phyloP scores from a whole-genome alignment of 768 basidiomycete genomes.

The Lactarius indigo region DNA sequence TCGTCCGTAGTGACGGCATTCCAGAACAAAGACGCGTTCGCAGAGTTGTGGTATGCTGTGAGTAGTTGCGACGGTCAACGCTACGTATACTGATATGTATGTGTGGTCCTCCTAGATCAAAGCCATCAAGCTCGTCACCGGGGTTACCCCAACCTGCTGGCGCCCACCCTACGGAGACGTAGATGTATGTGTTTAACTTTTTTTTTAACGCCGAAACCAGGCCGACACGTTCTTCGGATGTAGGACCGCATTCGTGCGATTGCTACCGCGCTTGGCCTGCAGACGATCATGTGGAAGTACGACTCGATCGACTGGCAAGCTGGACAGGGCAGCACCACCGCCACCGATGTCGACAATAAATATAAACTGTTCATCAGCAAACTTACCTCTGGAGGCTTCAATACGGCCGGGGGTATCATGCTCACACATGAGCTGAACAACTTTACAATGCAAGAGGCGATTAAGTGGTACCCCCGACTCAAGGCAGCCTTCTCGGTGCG shows the following conservation, averaged over 20 bases:
- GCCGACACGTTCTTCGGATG: background rate
- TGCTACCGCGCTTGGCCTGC: conserved; percentile 60
- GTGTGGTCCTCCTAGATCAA: conserved; percentile 36
- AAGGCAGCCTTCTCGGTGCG: conserved; percentile 45
- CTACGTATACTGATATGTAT: background rate
- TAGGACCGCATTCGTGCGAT: conserved; percentile 68
- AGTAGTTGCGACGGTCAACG: conserved; percentile 24
- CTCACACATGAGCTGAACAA: conserved; percentile 59
- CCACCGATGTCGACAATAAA: conserved; percentile 11
- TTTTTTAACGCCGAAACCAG: background rate
- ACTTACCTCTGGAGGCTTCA: conserved; percentile 11
- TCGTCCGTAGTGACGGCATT: conserved; percentile 49
- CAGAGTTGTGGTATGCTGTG: conserved; percentile 71
- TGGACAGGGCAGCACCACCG: conserved; percentile 2
- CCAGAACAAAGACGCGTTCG: conserved; percentile 62
- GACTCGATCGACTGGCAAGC: conserved; percentile 67
- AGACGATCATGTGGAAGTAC: conserved; percentile 70
- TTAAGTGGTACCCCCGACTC: conserved; percentile 47
- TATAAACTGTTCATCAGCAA: conserved; percentile 20
- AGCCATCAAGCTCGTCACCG: conserved; percentile 51
- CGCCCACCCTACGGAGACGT: conserved; percentile 62
- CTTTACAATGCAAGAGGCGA: conserved; percentile 55
- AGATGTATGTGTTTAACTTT: conserved; percentile 38
- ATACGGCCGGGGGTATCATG: conserved; percentile 45
- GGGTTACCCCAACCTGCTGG: conserved; percentile 61